Evolutionary conservation across 2,329 filamentous ascomycete genomes (phyloP).

Genomic region (Xylariaceae sp.): DNA sequence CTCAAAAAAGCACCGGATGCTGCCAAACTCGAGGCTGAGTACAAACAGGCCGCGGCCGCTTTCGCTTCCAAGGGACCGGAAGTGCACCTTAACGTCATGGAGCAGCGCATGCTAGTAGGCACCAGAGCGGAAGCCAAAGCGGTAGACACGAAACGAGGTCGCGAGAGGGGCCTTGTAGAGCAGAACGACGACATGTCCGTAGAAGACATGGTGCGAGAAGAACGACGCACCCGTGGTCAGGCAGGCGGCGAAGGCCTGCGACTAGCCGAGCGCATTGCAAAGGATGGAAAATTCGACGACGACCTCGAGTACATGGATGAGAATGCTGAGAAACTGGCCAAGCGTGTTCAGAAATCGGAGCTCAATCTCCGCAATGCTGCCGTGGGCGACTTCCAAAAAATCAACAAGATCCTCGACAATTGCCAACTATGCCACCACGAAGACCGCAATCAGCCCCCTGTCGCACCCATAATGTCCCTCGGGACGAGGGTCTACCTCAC

Average conservation of each 20-base stretch:
- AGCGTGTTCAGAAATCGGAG: conserved; percentile 82
- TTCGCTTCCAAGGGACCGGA: conserved; percentile 58
- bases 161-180: conserved; percentile 78
- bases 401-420: conserved; percentile 79
- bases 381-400: conserved; percentile 84
- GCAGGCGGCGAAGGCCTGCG: conserved; percentile 76
- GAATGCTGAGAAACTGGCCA: conserved; percentile 86
- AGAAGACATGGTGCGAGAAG: conserved; percentile 95
- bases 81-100: conserved; percentile 81
- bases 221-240: conserved; percentile 78
- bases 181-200: conserved; percentile 96
- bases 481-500: conserved; percentile 86
- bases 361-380: conserved; percentile 84
- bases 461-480: conserved; percentile 82
- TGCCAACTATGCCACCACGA: conserved; percentile 94
- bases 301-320: conserved; percentile 97
- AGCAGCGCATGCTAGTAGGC: conserved; percentile 84
- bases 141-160: conserved; percentile 76
- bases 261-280: conserved; percentile 89
- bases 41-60: conserved; percentile 69
- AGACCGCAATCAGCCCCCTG: conserved; percentile 68
- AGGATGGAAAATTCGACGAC: conserved; percentile 86
- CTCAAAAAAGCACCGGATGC: conserved; percentile 74
- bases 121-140: conserved; percentile 69
- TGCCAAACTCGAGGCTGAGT: conserved; percentile 75